Conservation (phyloP, 78 protist genomes). For the Dictyostelium intermedium region DNA sequence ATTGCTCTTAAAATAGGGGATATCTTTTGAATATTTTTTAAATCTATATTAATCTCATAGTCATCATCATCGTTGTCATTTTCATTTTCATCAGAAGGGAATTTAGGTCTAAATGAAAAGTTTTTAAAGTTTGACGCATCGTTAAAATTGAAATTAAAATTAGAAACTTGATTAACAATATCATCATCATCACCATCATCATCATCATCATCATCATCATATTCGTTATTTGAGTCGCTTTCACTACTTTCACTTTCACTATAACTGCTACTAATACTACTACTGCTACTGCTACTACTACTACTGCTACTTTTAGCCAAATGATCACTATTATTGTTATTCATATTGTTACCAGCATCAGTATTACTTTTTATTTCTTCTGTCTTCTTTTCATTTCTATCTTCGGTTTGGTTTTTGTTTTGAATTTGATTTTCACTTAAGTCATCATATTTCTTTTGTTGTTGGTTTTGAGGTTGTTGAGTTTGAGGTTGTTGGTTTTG, state of each 20-base stretch:
- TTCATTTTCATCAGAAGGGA: not conserved
- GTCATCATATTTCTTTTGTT: not conserved
- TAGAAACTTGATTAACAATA: not conserved
- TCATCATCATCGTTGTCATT: not conserved
- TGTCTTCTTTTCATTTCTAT: not conserved
- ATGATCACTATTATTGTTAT: not conserved
- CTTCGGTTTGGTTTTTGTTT: not conserved
- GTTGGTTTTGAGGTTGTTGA: not conserved
- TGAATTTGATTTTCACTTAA: not conserved
- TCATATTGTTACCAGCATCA: not conserved
- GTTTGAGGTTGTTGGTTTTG: not conserved
- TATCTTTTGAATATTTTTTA: conserved; percentile 7
- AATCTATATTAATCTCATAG: not conserved
- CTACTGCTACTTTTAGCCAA: not conserved
- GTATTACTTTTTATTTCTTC: not conserved
- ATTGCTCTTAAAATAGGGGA: conserved; percentile 29
- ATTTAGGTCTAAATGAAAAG: not conserved
- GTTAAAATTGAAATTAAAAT: not conserved
- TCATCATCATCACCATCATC: not conserved
- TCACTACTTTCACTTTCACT: not conserved
- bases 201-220: not conserved
- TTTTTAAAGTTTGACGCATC: not conserved
- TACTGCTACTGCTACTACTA: not conserved
- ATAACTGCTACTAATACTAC: not conserved
- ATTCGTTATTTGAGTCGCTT: not conserved